phyloP scores from a whole-genome alignment of 176 grass and related monocot species.

The Phoenix dactylifera region DNA sequence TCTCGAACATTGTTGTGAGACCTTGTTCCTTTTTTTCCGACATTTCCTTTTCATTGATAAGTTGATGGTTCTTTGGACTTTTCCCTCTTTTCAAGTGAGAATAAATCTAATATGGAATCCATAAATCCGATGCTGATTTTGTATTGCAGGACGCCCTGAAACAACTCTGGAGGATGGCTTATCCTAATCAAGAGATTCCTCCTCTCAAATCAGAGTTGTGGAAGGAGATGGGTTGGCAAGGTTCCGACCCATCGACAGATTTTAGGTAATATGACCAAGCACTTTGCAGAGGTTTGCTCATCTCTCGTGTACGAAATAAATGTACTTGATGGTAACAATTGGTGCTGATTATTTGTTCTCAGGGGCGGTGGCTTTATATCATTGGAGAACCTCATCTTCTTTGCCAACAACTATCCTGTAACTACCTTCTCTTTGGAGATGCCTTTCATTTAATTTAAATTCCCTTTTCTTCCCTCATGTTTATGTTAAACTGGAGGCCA shows the following conservation, averaged over 20 bases:
- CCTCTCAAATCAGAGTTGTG: conserved; percentile 89
- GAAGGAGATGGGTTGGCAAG: conserved; percentile 99
- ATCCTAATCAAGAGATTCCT: conserved; percentile 53
- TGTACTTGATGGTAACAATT: conserved; percentile 17
- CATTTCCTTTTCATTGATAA: no score
- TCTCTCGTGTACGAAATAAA: conserved; percentile 3
- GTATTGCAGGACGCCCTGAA: conserved; percentile 64
- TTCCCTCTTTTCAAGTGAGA: not conserved
- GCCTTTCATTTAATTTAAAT: not conserved
- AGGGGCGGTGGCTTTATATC: conserved; percentile 87
- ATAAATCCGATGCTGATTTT: not conserved
- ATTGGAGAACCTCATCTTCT: conserved; percentile 92
- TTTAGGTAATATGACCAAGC: conserved; percentile 46
- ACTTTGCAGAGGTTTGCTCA: no score
- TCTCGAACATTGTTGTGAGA: no score
- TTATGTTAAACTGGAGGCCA: no score
- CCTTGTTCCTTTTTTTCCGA: no score
- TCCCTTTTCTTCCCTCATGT: no score
- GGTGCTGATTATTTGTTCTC: conserved; percentile 7
- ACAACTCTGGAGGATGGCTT: conserved; percentile 81
- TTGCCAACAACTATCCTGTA: conserved; percentile 77
- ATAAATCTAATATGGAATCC: no score
- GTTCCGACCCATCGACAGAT: conserved; percentile 86
- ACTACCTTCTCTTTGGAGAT: conserved; percentile 5
- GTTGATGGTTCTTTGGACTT: no score